A percentile compares a stretch with the other conserved stretches of the same genome.
These are phyloP conservation scores for Waitea zeae DNA, from an alignment of 1,284 basidiomycete species.

Conservation along the genomic window DNA sequence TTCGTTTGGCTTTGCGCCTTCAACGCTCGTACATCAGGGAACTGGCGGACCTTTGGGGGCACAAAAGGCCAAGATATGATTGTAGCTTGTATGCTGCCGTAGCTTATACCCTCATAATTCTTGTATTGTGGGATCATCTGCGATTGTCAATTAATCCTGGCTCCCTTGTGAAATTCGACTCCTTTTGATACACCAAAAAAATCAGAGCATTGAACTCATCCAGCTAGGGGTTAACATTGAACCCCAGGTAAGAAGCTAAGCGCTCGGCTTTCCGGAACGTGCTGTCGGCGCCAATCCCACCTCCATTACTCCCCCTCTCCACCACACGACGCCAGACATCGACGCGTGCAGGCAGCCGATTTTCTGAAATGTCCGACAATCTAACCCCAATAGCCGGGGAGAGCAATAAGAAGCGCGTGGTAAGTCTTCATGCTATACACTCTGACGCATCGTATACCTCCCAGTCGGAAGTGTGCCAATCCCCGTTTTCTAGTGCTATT, in stretches of 20 bases:
- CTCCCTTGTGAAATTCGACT: too few relatives aligned
- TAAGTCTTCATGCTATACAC: conserved; percentile 23
- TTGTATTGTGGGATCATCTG: neutral
- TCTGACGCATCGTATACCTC: conserved; percentile 4
- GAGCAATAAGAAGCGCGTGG: conserved; percentile 69
- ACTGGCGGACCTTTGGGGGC: conserved; percentile 19
- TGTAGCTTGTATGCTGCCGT: neutral
- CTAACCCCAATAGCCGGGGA: conserved; percentile 65
- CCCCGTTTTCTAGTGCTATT: conserved; percentile 64
- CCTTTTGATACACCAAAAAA: too few relatives aligned
- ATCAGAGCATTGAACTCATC: too few relatives aligned
- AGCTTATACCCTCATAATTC: neutral
- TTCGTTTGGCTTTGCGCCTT: conserved; percentile 70
- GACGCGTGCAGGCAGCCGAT: too few relatives aligned
- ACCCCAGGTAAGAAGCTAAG: too few relatives aligned
- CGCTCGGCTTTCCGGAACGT: too few relatives aligned
- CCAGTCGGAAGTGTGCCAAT: too few relatives aligned
- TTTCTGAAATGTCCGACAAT: conserved; percentile 31
- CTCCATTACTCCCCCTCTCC: too few relatives aligned
- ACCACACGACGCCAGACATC: too few relatives aligned
- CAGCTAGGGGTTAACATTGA: too few relatives aligned
- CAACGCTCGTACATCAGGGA: conserved; percentile 57
- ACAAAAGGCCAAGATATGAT: conserved; percentile 25
- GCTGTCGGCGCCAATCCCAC: too few relatives aligned
- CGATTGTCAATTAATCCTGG: too few relatives aligned